Conservation (phyloP, 805 yeast genomes). For the Dipodascus albidus region DNA sequence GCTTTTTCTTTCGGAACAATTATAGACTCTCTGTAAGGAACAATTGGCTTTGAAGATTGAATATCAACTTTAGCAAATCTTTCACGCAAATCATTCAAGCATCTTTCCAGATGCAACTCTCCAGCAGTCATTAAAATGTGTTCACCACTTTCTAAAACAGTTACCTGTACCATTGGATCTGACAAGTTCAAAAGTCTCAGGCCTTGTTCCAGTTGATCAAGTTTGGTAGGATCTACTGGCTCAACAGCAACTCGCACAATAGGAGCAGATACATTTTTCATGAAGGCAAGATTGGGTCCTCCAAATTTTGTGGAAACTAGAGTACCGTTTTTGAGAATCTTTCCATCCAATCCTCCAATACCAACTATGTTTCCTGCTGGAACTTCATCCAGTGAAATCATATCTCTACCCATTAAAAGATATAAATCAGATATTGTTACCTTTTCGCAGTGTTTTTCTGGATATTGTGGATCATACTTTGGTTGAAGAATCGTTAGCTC, state of each 20-base stretch:
- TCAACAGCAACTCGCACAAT: constrained; percentile 94
- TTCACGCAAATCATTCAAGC: constrained; percentile 80
- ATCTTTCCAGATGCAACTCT: constrained; percentile 89
- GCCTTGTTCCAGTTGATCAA: constrained; percentile 68
- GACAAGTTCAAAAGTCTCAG: constrained; percentile 69
- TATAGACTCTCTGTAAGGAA: constrained; percentile 87
- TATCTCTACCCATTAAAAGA: constrained; percentile 85
- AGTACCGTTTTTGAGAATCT: constrained; percentile 79
- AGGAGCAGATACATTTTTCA: constrained; percentile 66
- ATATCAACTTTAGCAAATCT: constrained; percentile 89
- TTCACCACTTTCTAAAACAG: constrained; percentile 83
- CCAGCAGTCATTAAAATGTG: constrained; percentile 93
- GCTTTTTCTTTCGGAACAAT: constrained; percentile 20
- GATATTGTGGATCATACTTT: constrained; percentile 42
- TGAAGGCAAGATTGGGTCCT: constrained; percentile 70
- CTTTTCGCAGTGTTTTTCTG: constrained; percentile 40
- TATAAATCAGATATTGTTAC: constrained; percentile 60
- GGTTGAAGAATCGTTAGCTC: constrained; percentile 74
- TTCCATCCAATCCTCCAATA: constrained; percentile 78
- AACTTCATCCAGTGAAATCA: constrained; percentile 63
- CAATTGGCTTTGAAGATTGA: constrained; percentile 79
- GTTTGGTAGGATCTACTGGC: constrained; percentile 75
- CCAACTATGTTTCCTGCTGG: constrained; percentile 96
- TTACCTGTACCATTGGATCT: constrained; percentile 89
- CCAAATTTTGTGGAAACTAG: constrained; percentile 43